Evolutionary conservation across 2,329 filamentous ascomycete species (phyloP), one percentile per base, ranked within the genome.

Genomic region (Alternaria incomplexa): DNA sequence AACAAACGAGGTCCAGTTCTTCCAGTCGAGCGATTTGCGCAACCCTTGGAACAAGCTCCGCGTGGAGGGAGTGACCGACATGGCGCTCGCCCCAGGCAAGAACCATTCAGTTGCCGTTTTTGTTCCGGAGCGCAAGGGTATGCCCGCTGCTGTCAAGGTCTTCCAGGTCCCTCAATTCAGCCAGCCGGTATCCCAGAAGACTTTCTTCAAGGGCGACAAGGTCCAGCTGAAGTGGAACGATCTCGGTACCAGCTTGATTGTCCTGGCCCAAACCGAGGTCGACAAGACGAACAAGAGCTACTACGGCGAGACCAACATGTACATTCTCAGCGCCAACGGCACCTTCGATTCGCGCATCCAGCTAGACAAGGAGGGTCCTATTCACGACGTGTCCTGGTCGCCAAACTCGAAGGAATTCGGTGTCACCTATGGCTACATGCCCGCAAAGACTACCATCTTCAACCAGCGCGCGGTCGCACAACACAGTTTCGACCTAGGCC

Each of bases 201-300:
- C 91, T 2, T 99, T 99, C 79, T 99, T 93, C 89, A 99, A 99
- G 85, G 94, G 94, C 67, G 96, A 99, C 85, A 98, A 98, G 85
- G 95, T 99, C 51, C 93, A 97, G 82, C 85, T 99, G 77, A 97
- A 97, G 85, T 99, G 96, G 96, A 99, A 99, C 82, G 88, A 91
- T 70, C 86, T 93, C 65, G 96, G 96, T 56, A 97, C 94, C 40
- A 95, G 91, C 79, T 82, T 98, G 78, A 91, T 99, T 76, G 95
- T 98, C 70, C 88, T 99, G 75, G 95, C 96, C 59, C 94, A 98
- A 84, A 99, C 96, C 30, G 96, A 99, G 67, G 96, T 98, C 57
- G 96, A 99, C 83, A 96, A 96, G 84, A 93, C 93, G 62, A 96
- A 96, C 82, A 98, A 98, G 89, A 97, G 93, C 83, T 99, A 99